Evolutionary conservation across 129 eudicot genomes (phyloP), one percentile per base, ranked within the genome.

Genomic region (Calendula officinalis): DNA sequence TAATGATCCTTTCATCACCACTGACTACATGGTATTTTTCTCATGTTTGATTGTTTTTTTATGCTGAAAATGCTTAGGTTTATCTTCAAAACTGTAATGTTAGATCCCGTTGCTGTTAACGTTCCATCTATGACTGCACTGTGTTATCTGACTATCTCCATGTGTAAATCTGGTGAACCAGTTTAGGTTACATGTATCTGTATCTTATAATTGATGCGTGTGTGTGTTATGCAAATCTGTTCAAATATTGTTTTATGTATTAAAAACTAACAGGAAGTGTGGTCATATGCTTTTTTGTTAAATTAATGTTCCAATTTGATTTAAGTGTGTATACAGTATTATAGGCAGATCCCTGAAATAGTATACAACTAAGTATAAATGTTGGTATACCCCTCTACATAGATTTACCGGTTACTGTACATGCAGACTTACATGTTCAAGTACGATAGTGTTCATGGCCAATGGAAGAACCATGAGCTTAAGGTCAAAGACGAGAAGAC

Each of bases 1-100:
- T 66, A 89, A 89, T 44, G 97, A 89, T 85, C 94, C 97, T 10
- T 89, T 89, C 70, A 89, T 89, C 78, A 72, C 83, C 71, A 85
- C 94, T 39, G 94, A 83, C 34, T 89, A 89, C 71, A 89, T 89
- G 97, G 97, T 85, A 85, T 10, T 5, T 17, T 63, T 44, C 13
- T 5, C 14, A 1, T 1, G 14, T 43, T 15, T 27, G 50, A 47
- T 42, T 35, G 17, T 41, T 54, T 27, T 41, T 17, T 48, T 37
- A 48, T 49, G 11, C 36, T 49, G 12, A 11, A 64, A 67, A 54
- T 67, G 63, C 11, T 67, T n/a, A 40, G 13, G 41, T 8, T 54
- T 64, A 9, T 13, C 14, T 14, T 13, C 44, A 7, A 30, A 34
- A 7, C 34, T 13, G 47, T 64, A 16, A 35, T 46, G 11, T 47